Evolutionary conservation across 352 stramenopile genomes (phyloP).

Genomic region (Saprolegnia parasitica): DNA sequence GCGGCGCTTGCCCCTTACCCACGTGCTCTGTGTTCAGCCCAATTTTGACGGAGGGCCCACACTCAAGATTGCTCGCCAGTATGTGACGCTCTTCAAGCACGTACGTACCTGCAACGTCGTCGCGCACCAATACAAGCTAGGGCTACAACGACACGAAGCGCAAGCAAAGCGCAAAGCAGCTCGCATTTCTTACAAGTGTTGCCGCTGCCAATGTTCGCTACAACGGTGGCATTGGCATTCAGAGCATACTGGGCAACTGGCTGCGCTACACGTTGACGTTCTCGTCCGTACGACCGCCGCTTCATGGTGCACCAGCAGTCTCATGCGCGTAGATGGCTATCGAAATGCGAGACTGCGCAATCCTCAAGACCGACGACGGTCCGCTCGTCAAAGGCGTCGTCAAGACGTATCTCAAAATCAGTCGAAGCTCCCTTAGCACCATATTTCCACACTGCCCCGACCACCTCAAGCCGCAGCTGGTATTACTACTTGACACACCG

Average conservation of each 20-base stretch:
- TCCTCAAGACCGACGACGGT: slow-evolving; percentile 26
- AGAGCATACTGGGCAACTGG: slow-evolving; percentile 25
- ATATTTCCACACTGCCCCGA: slow-evolving; percentile 25
- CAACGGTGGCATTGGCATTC: slow-evolving; percentile 16
- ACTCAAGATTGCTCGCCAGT: slow-evolving; percentile 17
- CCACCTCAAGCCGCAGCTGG: slow-evolving; percentile 8
- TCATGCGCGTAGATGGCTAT: slow-evolving; percentile 18
- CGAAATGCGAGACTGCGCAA: not conserved
- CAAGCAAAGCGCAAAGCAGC: slow-evolving; percentile 2
- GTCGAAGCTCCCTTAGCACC: not conserved
- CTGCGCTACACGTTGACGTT: slow-evolving; percentile 20
- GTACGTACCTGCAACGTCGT: too few relatives aligned
- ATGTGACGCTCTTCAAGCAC: slow-evolving; percentile 20
- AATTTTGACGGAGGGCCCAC: slow-evolving; percentile 20
- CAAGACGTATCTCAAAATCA: slow-evolving; percentile 23
- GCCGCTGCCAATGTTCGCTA: slow-evolving; percentile 5
- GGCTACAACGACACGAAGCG: slow-evolving; percentile 20
- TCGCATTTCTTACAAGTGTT: slow-evolving; percentile 5
- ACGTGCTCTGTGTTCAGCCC: not conserved
- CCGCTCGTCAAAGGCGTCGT: slow-evolving; percentile 18
- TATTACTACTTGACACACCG: not conserved
- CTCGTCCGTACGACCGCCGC: slow-evolving; percentile 1
- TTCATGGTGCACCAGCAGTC: too few relatives aligned
- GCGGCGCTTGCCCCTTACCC: slow-evolving; percentile 4
- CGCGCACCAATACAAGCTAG: too few relatives aligned